Evolutionary conservation across 768 basidiomycete genomes (phyloP), one percentile per base, ranked within the genome.

Genomic region (Pleurotus citrinopileatus): DNA sequence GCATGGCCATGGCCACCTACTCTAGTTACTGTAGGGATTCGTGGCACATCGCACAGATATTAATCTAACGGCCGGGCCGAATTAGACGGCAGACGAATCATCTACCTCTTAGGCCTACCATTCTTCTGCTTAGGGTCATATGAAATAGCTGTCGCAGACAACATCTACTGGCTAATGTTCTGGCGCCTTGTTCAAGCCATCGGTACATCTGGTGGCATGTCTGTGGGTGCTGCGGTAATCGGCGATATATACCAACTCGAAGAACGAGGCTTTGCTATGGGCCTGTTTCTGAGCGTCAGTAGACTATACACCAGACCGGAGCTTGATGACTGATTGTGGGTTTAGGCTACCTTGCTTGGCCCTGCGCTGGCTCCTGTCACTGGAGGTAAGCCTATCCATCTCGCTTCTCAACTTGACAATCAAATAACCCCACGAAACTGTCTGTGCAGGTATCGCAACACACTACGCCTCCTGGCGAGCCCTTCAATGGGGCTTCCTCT

Each of bases 231-330:
- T 0, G 86, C 78, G 2, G 77, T 82, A 4, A 82, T 87, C 22
- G 82, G 82, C 0, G 86, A 88, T 60, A 83, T 89, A 2, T 87
- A 86, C 64, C 75, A 66, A 42, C 60, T 86, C 2, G 87, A 87
- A 52, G 81, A 87, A 57, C 70, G 84, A 28, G 82, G 73, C 1
- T 70, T 75, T 3, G 83, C 81, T 0, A 79, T 86, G 72, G 85
- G 84, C 0, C 65, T 82, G 1, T 84, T 81, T 62, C 73, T 81
- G 47, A 78, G 71, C 1, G 83, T 84, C 32, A 51, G 70, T 65
- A 12, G 12, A n/a, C 38, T 40, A 7, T 19, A 42, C 43, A 23
- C 23, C 2, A 32, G 25, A 20, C 28, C 23, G n/a, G n/a, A n/a
- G n/a, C 22, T 40, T 22, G 38, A 40, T 2, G 13, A 40, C 17